Evolutionary conservation across 116 monocot genomes (phyloP), one percentile per base, ranked within the genome.

Genomic region (Iris pallida): DNA sequence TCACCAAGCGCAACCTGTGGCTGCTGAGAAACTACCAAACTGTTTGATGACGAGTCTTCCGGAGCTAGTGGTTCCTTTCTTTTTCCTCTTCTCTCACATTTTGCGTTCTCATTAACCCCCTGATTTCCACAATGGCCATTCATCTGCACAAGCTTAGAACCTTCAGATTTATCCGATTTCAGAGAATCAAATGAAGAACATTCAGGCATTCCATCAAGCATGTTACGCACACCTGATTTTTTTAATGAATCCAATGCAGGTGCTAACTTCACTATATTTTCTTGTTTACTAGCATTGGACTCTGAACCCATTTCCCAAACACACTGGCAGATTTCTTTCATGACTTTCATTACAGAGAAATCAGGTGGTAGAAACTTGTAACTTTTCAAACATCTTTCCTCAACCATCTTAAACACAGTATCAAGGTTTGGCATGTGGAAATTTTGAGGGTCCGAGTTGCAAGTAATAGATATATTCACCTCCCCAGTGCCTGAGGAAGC

Each of bases 261-360:
- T 65, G 44, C 30, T 57, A 73, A 47, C 20, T 40, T 44, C 8
- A 68, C 20, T 61, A 7, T 2, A 58, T 57, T 68, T 41, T 57
- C 58, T 15, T 56, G 12, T 8, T 13, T 68, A 19, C 18, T 19
- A 17, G 6, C 20, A 20, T 16, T 51, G 49, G 49, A 30, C 30
- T 81, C 69, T 72, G 75, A 64, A 45, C 75, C 82, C 45, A 87
- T 58, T 20, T 88, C 86, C 7, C 62, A 51, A 66, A 64, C 71
- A 58, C 68, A 71, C 18, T 90, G 66, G 59, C 92, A 93, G 44
- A 88, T 69, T 55, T 98, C 90, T 54, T 77, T 83, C 90, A 98
- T 80, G 12, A 90, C 48, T 41, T 78, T 73, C 69, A 65, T 47
- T 18, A 98, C 59, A 54, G 86, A 90, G 40, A 90, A 89, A 12